A percentile compares a stretch with the other conserved stretches of the same genome.
These are phyloP conservation scores for Diaporthe ampelina DNA, from an alignment of 2,329 filamentous ascomycete genomes.

Conservation along the genomic window DNA sequence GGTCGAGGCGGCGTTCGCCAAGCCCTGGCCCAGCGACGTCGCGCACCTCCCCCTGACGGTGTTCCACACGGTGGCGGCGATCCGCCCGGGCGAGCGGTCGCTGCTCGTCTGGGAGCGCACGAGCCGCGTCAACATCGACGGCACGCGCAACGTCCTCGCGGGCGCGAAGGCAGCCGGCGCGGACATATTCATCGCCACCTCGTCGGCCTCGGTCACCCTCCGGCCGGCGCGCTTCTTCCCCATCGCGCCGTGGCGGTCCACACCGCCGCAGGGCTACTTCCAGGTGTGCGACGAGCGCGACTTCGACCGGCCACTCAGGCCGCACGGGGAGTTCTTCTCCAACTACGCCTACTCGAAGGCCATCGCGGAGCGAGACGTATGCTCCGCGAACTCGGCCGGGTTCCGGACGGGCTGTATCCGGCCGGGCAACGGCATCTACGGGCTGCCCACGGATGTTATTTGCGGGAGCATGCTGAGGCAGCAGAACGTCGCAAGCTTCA, in stretches of 20 bases:
- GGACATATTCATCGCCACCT: slow-evolving; percentile 66
- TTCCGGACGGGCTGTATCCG: slow-evolving; percentile 69
- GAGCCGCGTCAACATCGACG: slow-evolving; percentile 63
- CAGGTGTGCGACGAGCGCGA: slow-evolving; percentile 63
- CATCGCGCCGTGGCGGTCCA: slow-evolving; percentile 57
- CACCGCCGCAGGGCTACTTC: slow-evolving; percentile 54
- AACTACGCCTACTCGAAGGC: slow-evolving; percentile 67
- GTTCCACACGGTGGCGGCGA: slow-evolving; percentile 67
- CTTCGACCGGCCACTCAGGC: slow-evolving; percentile 55
- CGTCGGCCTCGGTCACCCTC: slow-evolving; percentile 62
- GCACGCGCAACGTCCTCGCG: slow-evolving; percentile 63
- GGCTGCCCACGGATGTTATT: slow-evolving; percentile 59
- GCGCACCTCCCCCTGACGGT: slow-evolving; percentile 62
- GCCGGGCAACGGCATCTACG: slow-evolving; percentile 68
- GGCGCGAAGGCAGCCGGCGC: slow-evolving; percentile 62
- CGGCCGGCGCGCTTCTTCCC: slow-evolving; percentile 56
- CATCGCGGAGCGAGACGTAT: slow-evolving; percentile 65
- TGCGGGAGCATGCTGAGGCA: slow-evolving; percentile 56
- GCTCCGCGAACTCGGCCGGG: slow-evolving; percentile 55
- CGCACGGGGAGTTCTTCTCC: slow-evolving; percentile 59
- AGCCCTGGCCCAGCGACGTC: slow-evolving; percentile 56
- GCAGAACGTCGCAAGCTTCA: slow-evolving; percentile 58
- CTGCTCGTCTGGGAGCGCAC: slow-evolving; percentile 59
- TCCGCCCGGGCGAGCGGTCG: slow-evolving; percentile 64
- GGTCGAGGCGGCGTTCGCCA: slow-evolving; percentile 56